Percentiles rank a stretch among this genome's conserved stretches.
phyloP scores from a whole-genome alignment of 2,329 filamentous ascomycete species.

The Penicillium concentricum region DNA sequence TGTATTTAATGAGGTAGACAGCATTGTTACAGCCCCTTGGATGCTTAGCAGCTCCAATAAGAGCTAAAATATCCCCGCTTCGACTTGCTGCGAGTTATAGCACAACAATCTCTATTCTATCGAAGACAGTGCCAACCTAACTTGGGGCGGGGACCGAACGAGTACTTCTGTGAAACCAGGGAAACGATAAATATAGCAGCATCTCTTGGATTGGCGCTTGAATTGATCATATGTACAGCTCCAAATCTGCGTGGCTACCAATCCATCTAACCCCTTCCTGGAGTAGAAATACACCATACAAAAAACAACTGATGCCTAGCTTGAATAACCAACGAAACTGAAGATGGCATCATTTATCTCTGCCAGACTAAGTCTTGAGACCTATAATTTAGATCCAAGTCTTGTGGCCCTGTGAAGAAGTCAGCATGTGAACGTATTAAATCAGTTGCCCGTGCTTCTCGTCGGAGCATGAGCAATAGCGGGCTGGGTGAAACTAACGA shows the following conservation, averaged over 20 bases:
- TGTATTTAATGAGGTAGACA: background rate
- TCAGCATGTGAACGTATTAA: constrained; percentile 19
- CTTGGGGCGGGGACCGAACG: background rate
- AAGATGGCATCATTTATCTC: constrained; percentile 28
- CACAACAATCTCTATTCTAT: background rate
- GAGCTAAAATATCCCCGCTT: background rate
- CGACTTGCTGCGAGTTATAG: background rate
- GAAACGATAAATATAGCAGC: constrained; percentile 16
- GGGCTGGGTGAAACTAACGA: constrained; percentile 34
- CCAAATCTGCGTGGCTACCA: constrained; percentile 29
- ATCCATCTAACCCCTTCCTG: constrained; percentile 27
- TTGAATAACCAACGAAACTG: constrained; percentile 4
- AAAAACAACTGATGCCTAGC: constrained; percentile 18
- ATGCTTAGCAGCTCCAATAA: background rate
- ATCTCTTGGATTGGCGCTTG: constrained; percentile 33
- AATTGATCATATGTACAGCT: constrained; percentile 40
- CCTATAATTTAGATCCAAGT: constrained; percentile 50
- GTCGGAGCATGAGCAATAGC: background rate
- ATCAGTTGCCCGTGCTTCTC: background rate
- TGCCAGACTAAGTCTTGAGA: constrained; percentile 61
- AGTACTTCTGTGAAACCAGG: background rate
- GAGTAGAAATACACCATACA: constrained; percentile 38
- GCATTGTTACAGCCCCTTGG: background rate
- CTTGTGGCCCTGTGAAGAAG: constrained; percentile 57
- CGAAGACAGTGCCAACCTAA: background rate